A percentile compares a stretch with the other conserved stretches of the same genome.
Conservation (phyloP, 1,139 yeast genomes). For the Suhomyces atakaporum region DNA sequence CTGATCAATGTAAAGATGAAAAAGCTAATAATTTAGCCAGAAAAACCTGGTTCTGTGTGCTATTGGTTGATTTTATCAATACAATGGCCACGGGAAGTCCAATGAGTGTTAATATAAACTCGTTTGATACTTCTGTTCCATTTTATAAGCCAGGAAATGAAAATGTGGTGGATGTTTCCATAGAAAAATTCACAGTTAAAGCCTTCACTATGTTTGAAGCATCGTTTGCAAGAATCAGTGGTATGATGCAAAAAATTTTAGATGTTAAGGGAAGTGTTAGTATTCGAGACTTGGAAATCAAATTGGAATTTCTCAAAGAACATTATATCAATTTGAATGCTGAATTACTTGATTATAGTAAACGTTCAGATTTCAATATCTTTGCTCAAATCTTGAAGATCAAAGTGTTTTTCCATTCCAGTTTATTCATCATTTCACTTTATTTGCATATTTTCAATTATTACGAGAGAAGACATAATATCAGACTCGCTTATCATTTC, state of each 20-base stretch:
- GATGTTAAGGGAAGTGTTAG: constrained; percentile 23
- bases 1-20: constrained; percentile 21
- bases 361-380: constrained; percentile 3
- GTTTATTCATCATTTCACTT: constrained; percentile 33
- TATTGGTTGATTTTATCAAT: constrained; percentile 39
- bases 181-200: constrained; percentile 24
- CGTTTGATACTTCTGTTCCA: constrained; percentile 37
- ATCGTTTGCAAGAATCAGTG: constrained; percentile 19
- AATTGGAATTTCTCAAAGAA: constrained; percentile 21
- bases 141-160: constrained; percentile 32
- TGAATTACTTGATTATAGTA: not conserved
- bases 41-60: constrained; percentile 36
- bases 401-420: constrained; percentile 14
- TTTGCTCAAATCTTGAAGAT: constrained; percentile 10
- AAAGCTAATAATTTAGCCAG: constrained; percentile 35
- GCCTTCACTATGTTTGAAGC: constrained; percentile 21
- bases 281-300: constrained; percentile 21
- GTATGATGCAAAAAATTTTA: constrained; percentile 21
- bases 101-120: constrained; percentile 28
- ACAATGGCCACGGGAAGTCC: constrained; percentile 42
- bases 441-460: constrained; percentile 43
- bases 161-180: constrained; percentile 27
- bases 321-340: constrained; percentile 15
- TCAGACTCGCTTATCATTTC: constrained; percentile 35
- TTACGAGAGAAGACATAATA: constrained; percentile 35